phyloP scores from a whole-genome alignment of 495 filamentous ascomycete species.

The Trichocladium antarcticum region DNA sequence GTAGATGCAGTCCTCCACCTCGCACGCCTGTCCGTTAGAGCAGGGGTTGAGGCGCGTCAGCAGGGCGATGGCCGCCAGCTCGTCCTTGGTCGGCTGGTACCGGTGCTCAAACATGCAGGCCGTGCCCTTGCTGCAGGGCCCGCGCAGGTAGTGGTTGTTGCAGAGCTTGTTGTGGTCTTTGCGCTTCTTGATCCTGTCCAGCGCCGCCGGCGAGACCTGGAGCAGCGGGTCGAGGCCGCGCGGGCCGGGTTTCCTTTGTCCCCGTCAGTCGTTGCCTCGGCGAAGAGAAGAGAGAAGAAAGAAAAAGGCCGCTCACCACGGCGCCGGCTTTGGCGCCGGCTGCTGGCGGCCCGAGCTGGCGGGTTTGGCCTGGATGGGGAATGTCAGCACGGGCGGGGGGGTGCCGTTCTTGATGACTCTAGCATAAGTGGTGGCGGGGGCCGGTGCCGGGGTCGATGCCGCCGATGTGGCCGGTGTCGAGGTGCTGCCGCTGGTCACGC shows the following conservation, averaged over 20 bases:
- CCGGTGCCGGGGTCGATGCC: slow-evolving; percentile 10
- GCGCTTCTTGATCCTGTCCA: slow-evolving; percentile 65
- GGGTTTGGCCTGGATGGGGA: slow-evolving; percentile 23
- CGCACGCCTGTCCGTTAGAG: slow-evolving; percentile 59
- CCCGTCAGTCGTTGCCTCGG: neutral
- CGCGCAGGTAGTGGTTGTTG: slow-evolving; percentile 72
- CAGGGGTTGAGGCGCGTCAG: slow-evolving; percentile 74
- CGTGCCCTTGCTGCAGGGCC: slow-evolving; percentile 59
- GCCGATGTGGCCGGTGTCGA: slow-evolving; percentile 10
- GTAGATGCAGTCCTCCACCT: slow-evolving; percentile 70
- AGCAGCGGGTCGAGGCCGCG: slow-evolving; percentile 42
- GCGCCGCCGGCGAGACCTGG: slow-evolving; percentile 41
- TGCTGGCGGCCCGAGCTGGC: slow-evolving; percentile 8
- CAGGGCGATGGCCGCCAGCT: slow-evolving; percentile 55
- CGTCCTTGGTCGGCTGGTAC: slow-evolving; percentile 55
- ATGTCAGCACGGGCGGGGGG: slow-evolving; percentile 29
- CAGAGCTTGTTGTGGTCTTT: slow-evolving; percentile 69
- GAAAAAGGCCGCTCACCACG: neutral
- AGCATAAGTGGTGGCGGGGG: slow-evolving; percentile 26
- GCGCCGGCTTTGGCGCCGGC: slow-evolving; percentile 9
- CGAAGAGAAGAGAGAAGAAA: neutral
- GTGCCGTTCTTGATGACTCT: slow-evolving; percentile 23
- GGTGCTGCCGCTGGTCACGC: neutral
- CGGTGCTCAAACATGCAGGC: slow-evolving; percentile 68
- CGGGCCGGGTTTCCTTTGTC: slow-evolving; percentile 38